Evolutionary conservation across 2,329 filamentous ascomycete species (phyloP).

Genomic region (Geosmithia putterillii): DNA sequence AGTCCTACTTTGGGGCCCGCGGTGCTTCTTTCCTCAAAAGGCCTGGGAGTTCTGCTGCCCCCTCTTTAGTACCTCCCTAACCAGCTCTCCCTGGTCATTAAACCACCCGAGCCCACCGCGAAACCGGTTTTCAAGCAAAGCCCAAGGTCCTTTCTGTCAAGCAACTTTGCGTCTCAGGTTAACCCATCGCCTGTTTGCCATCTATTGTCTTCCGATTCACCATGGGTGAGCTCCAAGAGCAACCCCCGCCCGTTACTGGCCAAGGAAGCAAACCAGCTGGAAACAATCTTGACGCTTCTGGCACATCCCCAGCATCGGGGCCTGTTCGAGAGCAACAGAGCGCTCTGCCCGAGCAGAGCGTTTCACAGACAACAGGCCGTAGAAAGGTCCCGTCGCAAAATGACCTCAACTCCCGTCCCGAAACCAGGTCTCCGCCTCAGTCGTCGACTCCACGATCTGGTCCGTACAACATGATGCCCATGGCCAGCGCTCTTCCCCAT

Average conservation of each 20-base stretch:
- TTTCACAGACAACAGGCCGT: slow-evolving; percentile 9
- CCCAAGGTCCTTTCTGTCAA: background rate
- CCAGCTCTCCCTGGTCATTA: background rate
- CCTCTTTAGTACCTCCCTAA: background rate
- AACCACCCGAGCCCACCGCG: background rate
- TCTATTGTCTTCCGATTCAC: background rate
- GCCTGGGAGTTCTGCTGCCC: background rate
- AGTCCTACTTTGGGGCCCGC: background rate
- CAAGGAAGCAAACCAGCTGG: background rate
- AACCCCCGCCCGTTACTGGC: background rate
- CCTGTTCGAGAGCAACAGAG: slow-evolving; percentile 3
- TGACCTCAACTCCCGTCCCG: slow-evolving; percentile 27
- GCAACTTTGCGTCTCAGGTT: too few relatives aligned
- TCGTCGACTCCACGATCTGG: slow-evolving; percentile 7
- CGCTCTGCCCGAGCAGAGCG: slow-evolving; percentile 9
- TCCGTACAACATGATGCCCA: slow-evolving; percentile 33
- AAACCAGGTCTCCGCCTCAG: slow-evolving; percentile 20
- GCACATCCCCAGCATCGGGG: background rate
- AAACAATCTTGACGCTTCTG: background rate
- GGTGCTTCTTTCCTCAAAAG: background rate
- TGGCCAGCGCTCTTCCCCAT: slow-evolving; percentile 31
- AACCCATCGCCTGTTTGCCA: too few relatives aligned
- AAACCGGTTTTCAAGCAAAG: background rate
- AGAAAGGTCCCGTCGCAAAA: slow-evolving; percentile 20
- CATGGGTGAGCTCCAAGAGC: background rate